Conservation (phyloP, 2,329 filamentous ascomycete species). For the Fusarium annulatum region DNA sequence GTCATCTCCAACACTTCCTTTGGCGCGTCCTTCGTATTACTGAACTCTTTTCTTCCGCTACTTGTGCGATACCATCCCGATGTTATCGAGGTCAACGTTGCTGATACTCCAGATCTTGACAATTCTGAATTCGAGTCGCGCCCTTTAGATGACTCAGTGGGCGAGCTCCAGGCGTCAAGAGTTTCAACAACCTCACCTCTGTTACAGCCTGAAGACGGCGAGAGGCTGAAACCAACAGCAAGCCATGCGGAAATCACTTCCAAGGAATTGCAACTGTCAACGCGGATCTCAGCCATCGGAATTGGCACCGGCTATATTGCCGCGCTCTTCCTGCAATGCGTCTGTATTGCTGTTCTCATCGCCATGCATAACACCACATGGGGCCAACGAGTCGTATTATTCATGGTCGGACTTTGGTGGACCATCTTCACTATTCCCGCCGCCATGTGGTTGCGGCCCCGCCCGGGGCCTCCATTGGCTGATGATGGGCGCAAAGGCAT, state of each 20-base stretch:
- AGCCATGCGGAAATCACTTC: conserved; percentile 65
- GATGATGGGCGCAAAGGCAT: conserved; percentile 52
- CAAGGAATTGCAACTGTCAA: conserved; percentile 82
- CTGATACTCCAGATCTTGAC: conserved; percentile 47
- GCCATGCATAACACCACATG: conserved; percentile 81
- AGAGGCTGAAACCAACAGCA: conserved; percentile 52
- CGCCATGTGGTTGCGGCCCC: conserved; percentile 85
- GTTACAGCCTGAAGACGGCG: conserved; percentile 55
- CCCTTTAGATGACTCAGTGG: conserved; percentile 49
- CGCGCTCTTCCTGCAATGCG: conserved; percentile 83
- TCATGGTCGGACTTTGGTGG: conserved; percentile 93
- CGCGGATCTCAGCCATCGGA: conserved; percentile 89
- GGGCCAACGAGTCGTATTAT: conserved; percentile 86
- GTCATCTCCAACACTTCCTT: conserved; percentile 95
- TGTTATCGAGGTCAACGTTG: conserved; percentile 47
- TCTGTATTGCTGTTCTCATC: conserved; percentile 82
- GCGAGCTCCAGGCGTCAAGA: conserved; percentile 46
- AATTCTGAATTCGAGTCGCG: conserved; percentile 50
- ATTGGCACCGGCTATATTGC: conserved; percentile 95
- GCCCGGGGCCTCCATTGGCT: conserved; percentile 85
- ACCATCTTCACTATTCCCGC: conserved; percentile 89
- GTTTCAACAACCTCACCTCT: conserved; percentile 61
- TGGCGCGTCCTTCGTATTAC: conserved; percentile 91
- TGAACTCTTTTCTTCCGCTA: conserved; percentile 94
- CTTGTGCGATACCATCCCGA: conserved; percentile 86